These are phyloP conservation scores for Cadophora gregata DNA, from an alignment of 2,329 filamentous ascomycete species.

Conservation along the genomic window DNA sequence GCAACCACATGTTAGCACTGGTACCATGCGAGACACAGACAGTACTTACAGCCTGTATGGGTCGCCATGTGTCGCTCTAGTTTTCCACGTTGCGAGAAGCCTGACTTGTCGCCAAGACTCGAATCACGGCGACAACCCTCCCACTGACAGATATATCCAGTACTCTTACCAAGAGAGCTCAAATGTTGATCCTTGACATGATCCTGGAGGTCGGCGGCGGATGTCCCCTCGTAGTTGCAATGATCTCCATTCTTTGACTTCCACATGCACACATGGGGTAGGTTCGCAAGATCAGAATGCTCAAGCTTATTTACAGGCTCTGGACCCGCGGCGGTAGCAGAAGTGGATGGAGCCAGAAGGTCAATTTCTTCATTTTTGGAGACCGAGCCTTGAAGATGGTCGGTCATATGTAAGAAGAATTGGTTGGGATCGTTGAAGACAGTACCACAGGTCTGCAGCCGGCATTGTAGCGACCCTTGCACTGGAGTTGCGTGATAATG, in stretches of 20 bases:
- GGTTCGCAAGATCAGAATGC: slow-evolving; percentile 6
- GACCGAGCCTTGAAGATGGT: slow-evolving; percentile 35
- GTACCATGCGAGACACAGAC: not conserved
- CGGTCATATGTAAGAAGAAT: slow-evolving; percentile 37
- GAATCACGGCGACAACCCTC: slow-evolving; percentile 55
- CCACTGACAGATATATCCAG: slow-evolving; percentile 63
- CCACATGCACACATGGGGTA: slow-evolving; percentile 41
- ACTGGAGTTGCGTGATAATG: slow-evolving; percentile 39
- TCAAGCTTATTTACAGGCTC: not conserved
- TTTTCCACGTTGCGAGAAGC: slow-evolving; percentile 66
- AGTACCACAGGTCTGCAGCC: slow-evolving; percentile 36
- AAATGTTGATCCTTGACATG: slow-evolving; percentile 61
- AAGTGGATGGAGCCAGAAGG: slow-evolving; percentile 16
- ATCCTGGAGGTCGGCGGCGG: slow-evolving; percentile 56
- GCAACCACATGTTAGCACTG: slow-evolving; percentile 1
- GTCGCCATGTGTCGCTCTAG: slow-evolving; percentile 69
- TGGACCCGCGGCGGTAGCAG: not conserved
- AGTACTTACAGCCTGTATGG: slow-evolving; percentile 66
- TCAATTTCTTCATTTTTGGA: slow-evolving; percentile 32
- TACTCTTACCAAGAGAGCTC: slow-evolving; percentile 51
- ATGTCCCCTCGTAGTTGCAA: slow-evolving; percentile 32
- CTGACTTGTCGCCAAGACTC: slow-evolving; percentile 46
- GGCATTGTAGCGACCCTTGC: slow-evolving; percentile 39
- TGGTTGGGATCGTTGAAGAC: slow-evolving; percentile 36
- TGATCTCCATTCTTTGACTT: slow-evolving; percentile 19